phyloP scores from a whole-genome alignment of 2,329 filamentous ascomycete genomes.

The Talaromyces piceae region DNA sequence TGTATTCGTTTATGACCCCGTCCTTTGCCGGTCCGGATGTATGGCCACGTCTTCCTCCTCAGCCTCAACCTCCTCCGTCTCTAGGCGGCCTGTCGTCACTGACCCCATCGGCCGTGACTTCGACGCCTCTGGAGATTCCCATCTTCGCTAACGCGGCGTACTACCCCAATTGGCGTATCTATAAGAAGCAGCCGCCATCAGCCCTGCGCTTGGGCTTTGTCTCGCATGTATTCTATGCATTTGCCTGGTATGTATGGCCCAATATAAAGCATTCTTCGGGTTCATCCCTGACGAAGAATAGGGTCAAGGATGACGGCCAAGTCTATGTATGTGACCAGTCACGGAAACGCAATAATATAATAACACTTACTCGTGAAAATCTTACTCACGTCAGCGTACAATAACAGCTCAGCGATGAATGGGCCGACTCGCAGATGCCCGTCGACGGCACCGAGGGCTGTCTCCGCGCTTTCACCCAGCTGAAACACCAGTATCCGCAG shows the following conservation, averaged over 20 bases:
- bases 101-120: slow-evolving; percentile 16
- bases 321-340: slow-evolving; percentile 55
- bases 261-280: slow-evolving; percentile 18
- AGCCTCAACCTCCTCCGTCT: not conserved
- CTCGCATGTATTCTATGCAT: slow-evolving; percentile 76
- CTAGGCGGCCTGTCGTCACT: slow-evolving; percentile 10
- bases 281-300: slow-evolving; percentile 32
- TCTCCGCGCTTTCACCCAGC: slow-evolving; percentile 62
- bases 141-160: slow-evolving; percentile 64
- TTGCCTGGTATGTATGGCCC: slow-evolving; percentile 49
- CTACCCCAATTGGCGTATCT: slow-evolving; percentile 73
- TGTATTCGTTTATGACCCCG: slow-evolving; percentile 13
- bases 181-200: slow-evolving; percentile 64
- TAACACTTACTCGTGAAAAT: not conserved
- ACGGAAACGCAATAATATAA: not conserved
- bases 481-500: slow-evolving; percentile 63
- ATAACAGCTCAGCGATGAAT: slow-evolving; percentile 66
- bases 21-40: slow-evolving; percentile 11
- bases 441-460: slow-evolving; percentile 67
- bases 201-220: slow-evolving; percentile 68
- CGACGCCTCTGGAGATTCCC: slow-evolving; percentile 27
- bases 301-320: slow-evolving; percentile 62
- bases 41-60: slow-evolving; percentile 5
- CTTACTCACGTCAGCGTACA: slow-evolving; percentile 2
- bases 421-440: slow-evolving; percentile 63